Conservation (phyloP, 352 stramenopile species). For the Pythium rishiriense region DNA sequence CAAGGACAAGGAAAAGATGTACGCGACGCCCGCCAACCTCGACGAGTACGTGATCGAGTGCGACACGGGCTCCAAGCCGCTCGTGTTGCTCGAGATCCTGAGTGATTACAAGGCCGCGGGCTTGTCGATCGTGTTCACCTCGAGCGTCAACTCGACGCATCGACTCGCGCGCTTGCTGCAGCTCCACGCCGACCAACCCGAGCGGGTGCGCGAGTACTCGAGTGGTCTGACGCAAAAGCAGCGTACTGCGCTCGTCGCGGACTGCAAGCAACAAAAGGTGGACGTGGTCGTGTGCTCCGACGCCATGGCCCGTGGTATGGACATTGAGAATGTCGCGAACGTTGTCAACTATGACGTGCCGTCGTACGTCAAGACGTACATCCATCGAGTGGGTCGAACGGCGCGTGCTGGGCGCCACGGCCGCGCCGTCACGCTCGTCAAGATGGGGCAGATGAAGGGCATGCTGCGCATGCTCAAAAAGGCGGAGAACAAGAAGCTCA, state of each 20-base stretch:
- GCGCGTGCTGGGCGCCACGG: slow-evolving; percentile 79
- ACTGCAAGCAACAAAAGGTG: slow-evolving; percentile 65
- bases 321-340: slow-evolving; percentile 90
- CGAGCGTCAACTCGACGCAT: slow-evolving; percentile 96
- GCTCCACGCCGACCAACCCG: slow-evolving; percentile 62
- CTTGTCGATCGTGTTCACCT: slow-evolving; percentile 95
- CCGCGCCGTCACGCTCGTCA: slow-evolving; percentile 77
- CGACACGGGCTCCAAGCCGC: slow-evolving; percentile 93
- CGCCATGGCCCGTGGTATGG: slow-evolving; percentile 92
- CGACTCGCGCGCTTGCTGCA: slow-evolving; percentile 94
- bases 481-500: slow-evolving; percentile 74
- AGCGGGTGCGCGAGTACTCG: slow-evolving; percentile 78
- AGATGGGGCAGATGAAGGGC: slow-evolving; percentile 80
- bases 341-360: slow-evolving; percentile 96
- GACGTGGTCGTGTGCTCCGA: slow-evolving; percentile 91
- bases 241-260: slow-evolving; percentile 68
- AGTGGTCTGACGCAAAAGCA: slow-evolving; percentile 83
- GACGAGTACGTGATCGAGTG: slow-evolving; percentile 93
- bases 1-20: slow-evolving; percentile 64
- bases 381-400: slow-evolving; percentile 84
- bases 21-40: slow-evolving; percentile 75
- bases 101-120: slow-evolving; percentile 62
- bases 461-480: slow-evolving; percentile 86
- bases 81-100: slow-evolving; percentile 93
- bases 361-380: slow-evolving; percentile 91